Conservation (phyloP, 345 rosid genomes). For the Hibiscus trionum region DNA sequence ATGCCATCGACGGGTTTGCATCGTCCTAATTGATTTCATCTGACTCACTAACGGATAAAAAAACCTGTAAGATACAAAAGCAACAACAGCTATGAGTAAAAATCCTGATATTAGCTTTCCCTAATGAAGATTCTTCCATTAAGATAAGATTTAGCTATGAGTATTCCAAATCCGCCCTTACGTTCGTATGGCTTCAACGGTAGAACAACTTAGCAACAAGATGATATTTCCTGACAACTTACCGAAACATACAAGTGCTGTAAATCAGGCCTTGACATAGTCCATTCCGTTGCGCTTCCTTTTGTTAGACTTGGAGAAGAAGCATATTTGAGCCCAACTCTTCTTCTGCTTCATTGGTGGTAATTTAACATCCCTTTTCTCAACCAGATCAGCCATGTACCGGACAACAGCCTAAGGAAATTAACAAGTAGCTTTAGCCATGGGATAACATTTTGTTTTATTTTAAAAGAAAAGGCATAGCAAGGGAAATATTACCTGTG, state of each 20-base stretch:
- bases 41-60: neutral
- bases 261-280: constrained; percentile 44
- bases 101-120: constrained; percentile 5
- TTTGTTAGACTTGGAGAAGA: constrained; percentile 85
- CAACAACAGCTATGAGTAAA: neutral
- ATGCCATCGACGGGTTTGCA: constrained; percentile 5
- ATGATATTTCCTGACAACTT: constrained; percentile 9
- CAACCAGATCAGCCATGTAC: constrained; percentile 71
- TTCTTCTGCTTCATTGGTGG: constrained; percentile 68
- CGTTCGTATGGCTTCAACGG: neutral
- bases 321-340: constrained; percentile 77
- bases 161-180: neutral
- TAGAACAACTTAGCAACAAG: constrained; percentile 14
- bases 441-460: neutral
- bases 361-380: constrained; percentile 42
- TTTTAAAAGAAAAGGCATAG: neutral
- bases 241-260: constrained; percentile 20
- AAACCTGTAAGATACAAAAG: constrained; percentile 22
- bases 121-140: neutral
- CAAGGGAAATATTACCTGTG: constrained; percentile 51
- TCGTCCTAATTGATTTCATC: constrained; percentile 5
- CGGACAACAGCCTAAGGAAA: constrained; percentile 70
- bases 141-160: neutral
- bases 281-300: constrained; percentile 71
- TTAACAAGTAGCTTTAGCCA: constrained; percentile 15